These are phyloP conservation scores for Ophiostoma australiae DNA, from an alignment of 2,329 filamentous ascomycete species.

Conservation along the genomic window DNA sequence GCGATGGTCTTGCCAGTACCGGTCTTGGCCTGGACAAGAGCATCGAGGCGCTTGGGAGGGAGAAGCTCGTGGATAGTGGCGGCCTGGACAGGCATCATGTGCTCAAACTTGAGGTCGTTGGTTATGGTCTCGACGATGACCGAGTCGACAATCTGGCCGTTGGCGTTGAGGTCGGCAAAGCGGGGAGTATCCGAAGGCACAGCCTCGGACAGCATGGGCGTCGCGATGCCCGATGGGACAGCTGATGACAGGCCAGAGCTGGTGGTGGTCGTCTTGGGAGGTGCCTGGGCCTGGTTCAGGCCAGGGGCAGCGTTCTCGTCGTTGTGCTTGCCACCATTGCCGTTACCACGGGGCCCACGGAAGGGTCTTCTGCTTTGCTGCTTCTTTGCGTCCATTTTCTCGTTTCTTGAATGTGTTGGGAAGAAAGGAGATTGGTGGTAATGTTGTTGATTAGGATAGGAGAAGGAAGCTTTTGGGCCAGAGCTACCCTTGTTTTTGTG, in stretches of 20 bases:
- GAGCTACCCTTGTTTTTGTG: background rate
- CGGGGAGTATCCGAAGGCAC: constrained; percentile 43
- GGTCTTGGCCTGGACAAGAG: constrained; percentile 77
- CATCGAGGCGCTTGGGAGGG: constrained; percentile 43
- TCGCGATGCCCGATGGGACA: constrained; percentile 25
- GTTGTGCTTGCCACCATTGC: background rate
- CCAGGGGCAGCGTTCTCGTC: background rate
- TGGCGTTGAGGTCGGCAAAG: constrained; percentile 43
- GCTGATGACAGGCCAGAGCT: constrained; percentile 10
- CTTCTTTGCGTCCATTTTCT: constrained; percentile 14
- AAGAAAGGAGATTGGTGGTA: background rate
- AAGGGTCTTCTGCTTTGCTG: constrained; percentile 10
- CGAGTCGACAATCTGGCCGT: constrained; percentile 41
- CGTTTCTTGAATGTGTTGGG: background rate
- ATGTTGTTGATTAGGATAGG: background rate
- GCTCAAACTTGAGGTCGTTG: constrained; percentile 46
- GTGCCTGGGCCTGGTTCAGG: background rate
- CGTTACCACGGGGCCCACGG: background rate
- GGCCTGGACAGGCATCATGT: constrained; percentile 54
- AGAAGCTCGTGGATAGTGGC: constrained; percentile 47
- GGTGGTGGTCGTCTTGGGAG: background rate
- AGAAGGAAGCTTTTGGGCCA: background rate
- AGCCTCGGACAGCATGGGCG: constrained; percentile 36
- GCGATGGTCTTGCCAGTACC: constrained; percentile 83
- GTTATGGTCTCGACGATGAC: constrained; percentile 46